Percentiles rank a stretch among this genome's conserved stretches.
These are phyloP conservation scores for Phytophthora capsici DNA, from an alignment of 352 stramenopile genomes.

Conservation along the genomic window DNA sequence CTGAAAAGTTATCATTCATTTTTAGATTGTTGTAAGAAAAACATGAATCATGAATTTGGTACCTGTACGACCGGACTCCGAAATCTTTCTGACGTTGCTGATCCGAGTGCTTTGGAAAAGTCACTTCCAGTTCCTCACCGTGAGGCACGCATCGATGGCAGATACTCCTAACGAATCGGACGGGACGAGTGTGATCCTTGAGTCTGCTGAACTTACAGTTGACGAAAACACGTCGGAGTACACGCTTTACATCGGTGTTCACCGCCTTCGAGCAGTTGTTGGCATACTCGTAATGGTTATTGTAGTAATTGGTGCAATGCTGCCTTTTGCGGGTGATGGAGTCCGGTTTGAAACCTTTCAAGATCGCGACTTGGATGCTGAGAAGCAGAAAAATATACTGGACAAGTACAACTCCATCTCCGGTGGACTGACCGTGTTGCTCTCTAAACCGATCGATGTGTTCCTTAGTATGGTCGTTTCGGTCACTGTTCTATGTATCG, in stretches of 20 bases:
- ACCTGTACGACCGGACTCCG: too few relatives aligned
- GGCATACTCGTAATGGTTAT: background rate
- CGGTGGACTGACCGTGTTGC: slow-evolving; percentile 1
- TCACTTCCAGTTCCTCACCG: too few relatives aligned
- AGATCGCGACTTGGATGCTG: background rate
- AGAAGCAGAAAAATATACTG: background rate
- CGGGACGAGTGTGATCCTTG: background rate
- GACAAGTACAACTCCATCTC: slow-evolving; percentile 15
- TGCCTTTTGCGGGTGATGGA: slow-evolving; percentile 1
- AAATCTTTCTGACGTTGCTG: too few relatives aligned
- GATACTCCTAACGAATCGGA: background rate
- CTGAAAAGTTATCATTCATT: too few relatives aligned
- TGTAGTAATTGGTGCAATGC: background rate
- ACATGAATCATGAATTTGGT: too few relatives aligned
- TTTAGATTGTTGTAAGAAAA: too few relatives aligned
- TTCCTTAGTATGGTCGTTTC: slow-evolving; percentile 1
- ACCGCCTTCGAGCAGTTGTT: slow-evolving; percentile 1
- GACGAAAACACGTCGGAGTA: background rate
- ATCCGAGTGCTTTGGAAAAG: too few relatives aligned
- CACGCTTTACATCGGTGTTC: background rate
- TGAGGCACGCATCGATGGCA: too few relatives aligned
- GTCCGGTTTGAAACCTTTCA: background rate
- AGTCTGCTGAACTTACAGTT: background rate
- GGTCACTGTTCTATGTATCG: slow-evolving; percentile 1
- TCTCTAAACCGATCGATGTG: slow-evolving; percentile 4